Conservation (phyloP, 306 rosid genomes). For the Acmispon strigosus region DNA sequence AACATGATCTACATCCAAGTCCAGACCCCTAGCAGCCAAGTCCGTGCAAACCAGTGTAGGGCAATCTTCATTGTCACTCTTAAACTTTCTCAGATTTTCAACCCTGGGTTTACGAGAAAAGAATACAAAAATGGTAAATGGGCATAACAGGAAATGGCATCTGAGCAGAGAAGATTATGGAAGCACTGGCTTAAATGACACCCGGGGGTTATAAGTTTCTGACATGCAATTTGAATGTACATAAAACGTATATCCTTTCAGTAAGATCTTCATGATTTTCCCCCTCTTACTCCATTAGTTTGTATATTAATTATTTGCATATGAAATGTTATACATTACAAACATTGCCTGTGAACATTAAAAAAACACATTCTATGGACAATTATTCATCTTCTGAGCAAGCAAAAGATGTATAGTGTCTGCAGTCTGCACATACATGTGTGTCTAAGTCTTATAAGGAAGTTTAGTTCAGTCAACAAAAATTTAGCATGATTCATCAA, state of each 20-base stretch:
- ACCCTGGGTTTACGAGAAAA: slow-evolving; percentile 51
- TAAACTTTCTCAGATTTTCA: slow-evolving; percentile 89
- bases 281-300: not conserved
- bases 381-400: not conserved
- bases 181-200: not conserved
- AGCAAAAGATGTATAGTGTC: not conserved
- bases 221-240: not conserved
- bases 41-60: slow-evolving; percentile 96
- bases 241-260: not conserved
- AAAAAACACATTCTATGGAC: not conserved
- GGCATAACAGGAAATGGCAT: not conserved
- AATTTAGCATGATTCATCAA: not conserved
- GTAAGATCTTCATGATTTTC: not conserved
- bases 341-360: not conserved
- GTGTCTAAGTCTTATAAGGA: not conserved
- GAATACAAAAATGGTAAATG: slow-evolving; percentile 6
- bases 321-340: not conserved
- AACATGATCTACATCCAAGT: slow-evolving; percentile 94
- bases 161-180: not conserved
- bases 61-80: slow-evolving; percentile 77
- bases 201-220: not conserved
- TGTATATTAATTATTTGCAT: not conserved
- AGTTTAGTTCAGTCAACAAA: not conserved
- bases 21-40: slow-evolving; percentile 96
- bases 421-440: not conserved